phyloP scores from a whole-genome alignment of 495 filamentous ascomycete genomes.

The Sordaria brevicollis region DNA sequence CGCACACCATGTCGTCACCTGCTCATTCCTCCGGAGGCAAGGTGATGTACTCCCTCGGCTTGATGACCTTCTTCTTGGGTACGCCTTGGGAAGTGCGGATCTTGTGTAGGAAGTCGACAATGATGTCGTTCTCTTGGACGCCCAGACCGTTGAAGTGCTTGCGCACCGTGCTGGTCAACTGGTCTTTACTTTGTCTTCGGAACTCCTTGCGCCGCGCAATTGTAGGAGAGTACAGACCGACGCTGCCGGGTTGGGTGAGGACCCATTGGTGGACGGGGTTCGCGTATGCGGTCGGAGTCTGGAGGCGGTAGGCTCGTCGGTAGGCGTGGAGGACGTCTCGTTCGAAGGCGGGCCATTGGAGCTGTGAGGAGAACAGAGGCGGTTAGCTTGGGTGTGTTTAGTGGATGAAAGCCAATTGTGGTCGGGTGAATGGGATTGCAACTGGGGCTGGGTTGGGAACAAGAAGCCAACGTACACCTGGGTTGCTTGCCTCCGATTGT shows the following conservation, averaged over 20 bases:
- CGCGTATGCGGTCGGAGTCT: slow-evolving; percentile 58
- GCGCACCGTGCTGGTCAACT: slow-evolving; percentile 69
- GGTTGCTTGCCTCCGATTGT: slow-evolving; percentile 13
- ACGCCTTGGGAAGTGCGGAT: slow-evolving; percentile 38
- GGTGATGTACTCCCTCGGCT: neutral
- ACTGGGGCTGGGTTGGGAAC: neutral
- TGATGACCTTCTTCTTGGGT: slow-evolving; percentile 14
- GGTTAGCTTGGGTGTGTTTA: slow-evolving; percentile 10
- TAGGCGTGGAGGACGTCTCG: slow-evolving; percentile 67
- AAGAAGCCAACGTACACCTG: slow-evolving; percentile 16
- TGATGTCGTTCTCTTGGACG: slow-evolving; percentile 77
- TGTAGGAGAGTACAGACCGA: slow-evolving; percentile 64
- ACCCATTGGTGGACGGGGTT: slow-evolving; percentile 62
- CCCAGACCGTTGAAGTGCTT: slow-evolving; percentile 86
- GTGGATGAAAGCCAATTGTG: neutral
- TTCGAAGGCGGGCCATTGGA: slow-evolving; percentile 67
- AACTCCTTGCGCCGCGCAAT: slow-evolving; percentile 53
- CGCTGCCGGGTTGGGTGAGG: slow-evolving; percentile 52
- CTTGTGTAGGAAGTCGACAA: slow-evolving; percentile 80
- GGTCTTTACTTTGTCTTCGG: slow-evolving; percentile 61
- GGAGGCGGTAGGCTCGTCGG: slow-evolving; percentile 64
- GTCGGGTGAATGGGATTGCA: neutral
- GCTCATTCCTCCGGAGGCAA: neutral
- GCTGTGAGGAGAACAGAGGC: slow-evolving; percentile 32
- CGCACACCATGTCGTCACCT: neutral